Conservation (phyloP, 768 basidiomycete genomes). For the Rhizopogon roseolus region DNA sequence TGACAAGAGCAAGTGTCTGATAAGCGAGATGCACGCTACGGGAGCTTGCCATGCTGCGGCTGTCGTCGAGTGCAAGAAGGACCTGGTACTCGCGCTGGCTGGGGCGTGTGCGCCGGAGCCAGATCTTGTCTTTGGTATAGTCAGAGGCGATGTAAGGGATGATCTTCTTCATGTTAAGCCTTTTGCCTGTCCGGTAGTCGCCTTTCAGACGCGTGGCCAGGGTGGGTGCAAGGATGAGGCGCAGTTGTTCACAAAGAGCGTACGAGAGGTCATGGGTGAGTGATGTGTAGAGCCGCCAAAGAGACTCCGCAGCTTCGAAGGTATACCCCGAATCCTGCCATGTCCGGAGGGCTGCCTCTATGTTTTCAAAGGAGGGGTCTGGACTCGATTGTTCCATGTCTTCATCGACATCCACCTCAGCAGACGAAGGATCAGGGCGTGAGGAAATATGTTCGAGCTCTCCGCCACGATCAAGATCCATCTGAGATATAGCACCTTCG, state of each 20-base stretch:
- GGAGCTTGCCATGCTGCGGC: slow-evolving; percentile 73
- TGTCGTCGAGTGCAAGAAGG: slow-evolving; percentile 92
- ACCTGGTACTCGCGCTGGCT: slow-evolving; percentile 95
- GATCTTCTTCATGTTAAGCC: slow-evolving; percentile 98
- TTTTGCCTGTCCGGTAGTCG: slow-evolving; percentile 96
- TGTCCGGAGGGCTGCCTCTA: slow-evolving; percentile 19
- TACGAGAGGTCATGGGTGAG: slow-evolving; percentile 90
- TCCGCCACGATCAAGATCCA: slow-evolving; percentile 13
- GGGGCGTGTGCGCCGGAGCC: slow-evolving; percentile 91
- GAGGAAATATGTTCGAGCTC: slow-evolving; percentile 3
- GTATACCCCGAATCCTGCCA: slow-evolving; percentile 42
- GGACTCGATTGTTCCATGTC: slow-evolving; percentile 13
- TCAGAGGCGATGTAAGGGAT: slow-evolving; percentile 97
- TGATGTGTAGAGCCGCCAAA: slow-evolving; percentile 92
- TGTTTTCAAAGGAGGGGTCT: slow-evolving; percentile 11
- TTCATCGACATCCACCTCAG: slow-evolving; percentile 27
- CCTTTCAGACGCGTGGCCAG: slow-evolving; percentile 90
- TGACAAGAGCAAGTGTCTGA: slow-evolving; percentile 88
- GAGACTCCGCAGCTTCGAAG: slow-evolving; percentile 51
- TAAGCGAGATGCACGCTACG: slow-evolving; percentile 77
- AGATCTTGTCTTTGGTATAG: slow-evolving; percentile 99
- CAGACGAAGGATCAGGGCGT: slow-evolving; percentile 21
- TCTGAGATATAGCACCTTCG: slow-evolving; percentile 45
- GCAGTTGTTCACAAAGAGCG: slow-evolving; percentile 90
- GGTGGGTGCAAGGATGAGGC: slow-evolving; percentile 94